Percentiles rank a stretch among this genome's conserved stretches.
Evolutionary conservation across 768 basidiomycete species (phyloP).

Genomic region (Leccinum pellstonianum): DNA sequence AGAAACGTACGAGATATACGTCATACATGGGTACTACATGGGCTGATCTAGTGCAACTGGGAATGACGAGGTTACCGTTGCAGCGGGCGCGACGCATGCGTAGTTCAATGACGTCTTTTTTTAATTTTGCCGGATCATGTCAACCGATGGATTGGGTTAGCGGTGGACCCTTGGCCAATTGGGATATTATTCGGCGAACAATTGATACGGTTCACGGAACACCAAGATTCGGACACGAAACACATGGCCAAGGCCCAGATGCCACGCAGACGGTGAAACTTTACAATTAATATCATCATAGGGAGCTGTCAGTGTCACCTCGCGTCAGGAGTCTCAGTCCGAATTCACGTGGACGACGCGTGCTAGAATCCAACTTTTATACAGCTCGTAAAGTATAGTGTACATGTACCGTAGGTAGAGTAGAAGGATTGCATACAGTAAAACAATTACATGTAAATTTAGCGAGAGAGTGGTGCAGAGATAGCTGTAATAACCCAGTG

Average conservation of each 20-base stretch:
- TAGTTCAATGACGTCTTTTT: conserved; percentile 36
- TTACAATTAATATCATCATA: background rate
- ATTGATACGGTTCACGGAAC: conserved; percentile 25
- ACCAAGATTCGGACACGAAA: background rate
- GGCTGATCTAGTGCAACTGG: too few species aligned
- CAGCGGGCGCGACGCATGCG: conserved; percentile 28
- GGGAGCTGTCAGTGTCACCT: background rate
- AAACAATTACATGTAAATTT: background rate
- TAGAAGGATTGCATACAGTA: background rate
- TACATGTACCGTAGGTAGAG: background rate
- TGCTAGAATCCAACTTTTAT: background rate
- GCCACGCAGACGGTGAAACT: background rate
- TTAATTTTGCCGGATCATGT: conserved; percentile 33
- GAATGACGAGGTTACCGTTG: too few species aligned
- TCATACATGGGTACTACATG: too few species aligned
- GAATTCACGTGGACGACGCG: background rate
- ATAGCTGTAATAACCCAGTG: background rate
- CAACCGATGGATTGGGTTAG: conserved; percentile 27
- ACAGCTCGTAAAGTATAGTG: background rate
- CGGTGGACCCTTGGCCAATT: conserved; percentile 12
- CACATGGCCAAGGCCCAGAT: background rate
- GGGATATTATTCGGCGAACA: conserved; percentile 17
- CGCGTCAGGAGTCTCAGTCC: conserved; percentile 2
- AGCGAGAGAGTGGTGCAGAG: background rate
- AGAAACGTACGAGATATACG: too few species aligned